A percentile compares a stretch with the other conserved stretches of the same genome.
These are phyloP conservation scores for Aspergillus bertholletiae DNA, from an alignment of 495 filamentous ascomycete species.

Conservation along the genomic window DNA sequence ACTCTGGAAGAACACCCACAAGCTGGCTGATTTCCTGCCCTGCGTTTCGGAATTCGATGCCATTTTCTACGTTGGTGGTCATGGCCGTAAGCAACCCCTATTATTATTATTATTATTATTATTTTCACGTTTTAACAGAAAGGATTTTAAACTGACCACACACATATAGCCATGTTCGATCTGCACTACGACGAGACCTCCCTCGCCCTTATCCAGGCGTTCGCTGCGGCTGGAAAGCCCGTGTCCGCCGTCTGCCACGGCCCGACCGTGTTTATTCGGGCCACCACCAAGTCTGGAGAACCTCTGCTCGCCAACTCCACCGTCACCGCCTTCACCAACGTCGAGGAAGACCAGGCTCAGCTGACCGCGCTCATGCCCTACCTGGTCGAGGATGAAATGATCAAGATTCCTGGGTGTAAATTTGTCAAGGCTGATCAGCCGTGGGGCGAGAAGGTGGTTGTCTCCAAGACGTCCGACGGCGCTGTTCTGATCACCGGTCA, in stretches of 20 bases:
- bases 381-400: constrained; percentile 57
- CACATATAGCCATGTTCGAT: constrained; percentile 64
- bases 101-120: neutral
- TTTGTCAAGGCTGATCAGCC: constrained; percentile 57
- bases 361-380: constrained; percentile 57
- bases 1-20: constrained; percentile 62
- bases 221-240: constrained; percentile 56
- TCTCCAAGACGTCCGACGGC: constrained; percentile 37
- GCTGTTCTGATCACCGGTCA: constrained; percentile 68
- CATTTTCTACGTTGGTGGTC: constrained; percentile 71
- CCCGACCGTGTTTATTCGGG: constrained; percentile 57
- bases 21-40: constrained; percentile 47
- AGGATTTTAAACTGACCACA: neutral
- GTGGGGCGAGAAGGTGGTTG: constrained; percentile 59
- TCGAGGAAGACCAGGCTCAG: constrained; percentile 56
- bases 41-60: constrained; percentile 60
- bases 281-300: constrained; percentile 47
- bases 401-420: constrained; percentile 43
- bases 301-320: constrained; percentile 50
- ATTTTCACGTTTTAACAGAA: no score
- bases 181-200: constrained; percentile 48
- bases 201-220: constrained; percentile 56
- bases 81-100: constrained; percentile 55
- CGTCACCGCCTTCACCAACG: constrained; percentile 67
- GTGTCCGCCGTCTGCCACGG: constrained; percentile 70